Percentiles rank a stretch among this genome's conserved stretches.
Conservation (phyloP, 768 basidiomycete species). For the Filobasidium wieringae region DNA sequence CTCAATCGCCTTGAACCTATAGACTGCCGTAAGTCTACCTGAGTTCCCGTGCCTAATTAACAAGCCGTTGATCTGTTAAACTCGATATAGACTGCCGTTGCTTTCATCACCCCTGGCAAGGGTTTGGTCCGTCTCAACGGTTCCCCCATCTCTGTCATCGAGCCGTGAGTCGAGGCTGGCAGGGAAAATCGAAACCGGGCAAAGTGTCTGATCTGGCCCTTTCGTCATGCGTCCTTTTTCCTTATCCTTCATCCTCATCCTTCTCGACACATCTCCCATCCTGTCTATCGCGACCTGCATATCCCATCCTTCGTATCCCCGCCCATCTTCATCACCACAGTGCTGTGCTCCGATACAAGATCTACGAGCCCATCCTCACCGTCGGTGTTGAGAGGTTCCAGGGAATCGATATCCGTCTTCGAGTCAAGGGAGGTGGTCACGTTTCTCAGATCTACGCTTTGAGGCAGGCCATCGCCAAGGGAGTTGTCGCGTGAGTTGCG, state of each 20-base stretch:
- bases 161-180: constrained; percentile 47
- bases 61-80: not conserved
- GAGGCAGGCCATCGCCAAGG: constrained; percentile 96
- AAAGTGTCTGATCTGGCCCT: too few species aligned
- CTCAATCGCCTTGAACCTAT: not conserved
- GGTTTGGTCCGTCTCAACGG: constrained; percentile 95
- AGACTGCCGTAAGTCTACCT: not conserved
- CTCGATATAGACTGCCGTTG: constrained; percentile 67
- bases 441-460: constrained; percentile 98
- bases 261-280: not conserved
- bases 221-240: not conserved
- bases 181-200: not conserved
- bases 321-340: constrained; percentile 14
- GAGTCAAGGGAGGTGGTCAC: constrained; percentile 98
- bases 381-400: constrained; percentile 79
- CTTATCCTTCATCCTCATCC: not conserved
- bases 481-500: constrained; percentile 68
- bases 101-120: constrained; percentile 89
- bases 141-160: constrained; percentile 87
- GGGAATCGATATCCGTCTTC: constrained; percentile 86
- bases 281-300: not conserved
- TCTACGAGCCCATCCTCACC: constrained; percentile 93
- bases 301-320: too few species aligned
- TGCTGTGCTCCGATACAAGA: constrained; percentile 81
- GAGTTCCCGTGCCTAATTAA: not conserved